Evolutionary conservation across 352 stramenopile genomes (phyloP), one percentile per base, ranked within the genome.

Genomic region (Phytophthora nicotianae): DNA sequence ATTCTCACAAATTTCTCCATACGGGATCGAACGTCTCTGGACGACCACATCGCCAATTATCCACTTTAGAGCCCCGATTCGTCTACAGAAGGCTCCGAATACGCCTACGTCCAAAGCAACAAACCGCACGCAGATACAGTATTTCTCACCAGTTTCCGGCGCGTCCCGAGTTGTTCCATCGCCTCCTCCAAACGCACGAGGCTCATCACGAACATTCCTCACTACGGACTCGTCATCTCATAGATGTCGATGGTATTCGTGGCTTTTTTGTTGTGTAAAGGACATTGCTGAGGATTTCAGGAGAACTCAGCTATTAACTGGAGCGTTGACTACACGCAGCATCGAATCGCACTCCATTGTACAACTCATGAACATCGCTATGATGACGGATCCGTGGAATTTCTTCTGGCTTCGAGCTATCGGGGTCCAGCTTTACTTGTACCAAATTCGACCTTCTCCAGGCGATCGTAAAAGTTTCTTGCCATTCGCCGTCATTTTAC

Each of bases 341-440:
- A 35, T 40, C 16, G 50, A 50, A 35, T 45, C 43, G 24, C 56
- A 55, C 43, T 71, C 71, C 10, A 55, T 76, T 13, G 24, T 80
- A 11, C 65, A 72, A 13, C 65, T 82, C 8, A 82, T 80, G 59
- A 82, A 82, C 35, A 65, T 82, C n/a, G 69, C 68, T 21, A 82
- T 80, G 74, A 82, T 82, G 68, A 82, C 63, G 19, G 74, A 82
- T 11, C 70, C 74, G 1, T 82, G 67, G 68, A 78, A 68, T 19
- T 50, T 79, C 45, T 65, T 77, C 13, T 68, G 64, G 3, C 48
- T 82, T 17, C 68, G 71, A 5, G 27, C 71, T 17, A 14, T 78
- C 21, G 74, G 74, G 1, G 48, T 70, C 16, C 40, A 65, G n/a
- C 47, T 82, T 4, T 79, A 73, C 33, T 62, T 82, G 19, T 82